These are phyloP conservation scores for Benincasa hispida DNA, from an alignment of 306 rosid genomes.

Conservation along the genomic window DNA sequence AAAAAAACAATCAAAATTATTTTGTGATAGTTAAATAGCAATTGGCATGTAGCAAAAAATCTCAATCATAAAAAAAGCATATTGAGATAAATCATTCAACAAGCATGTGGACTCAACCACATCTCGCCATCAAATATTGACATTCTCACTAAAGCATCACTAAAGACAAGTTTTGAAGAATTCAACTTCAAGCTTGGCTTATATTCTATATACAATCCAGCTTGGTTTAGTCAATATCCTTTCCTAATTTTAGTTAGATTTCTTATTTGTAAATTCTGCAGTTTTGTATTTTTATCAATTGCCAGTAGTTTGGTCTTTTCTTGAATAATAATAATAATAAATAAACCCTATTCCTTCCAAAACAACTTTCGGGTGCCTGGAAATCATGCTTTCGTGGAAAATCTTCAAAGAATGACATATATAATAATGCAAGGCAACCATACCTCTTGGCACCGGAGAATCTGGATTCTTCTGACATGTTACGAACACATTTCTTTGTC, in stretches of 20 bases:
- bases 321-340: too few relatives aligned
- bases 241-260: background rate
- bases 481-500: background rate
- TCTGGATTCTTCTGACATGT: background rate
- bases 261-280: background rate
- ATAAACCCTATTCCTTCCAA: background rate
- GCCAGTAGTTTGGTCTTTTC: background rate
- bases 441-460: background rate
- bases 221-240: background rate
- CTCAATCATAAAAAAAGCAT: background rate
- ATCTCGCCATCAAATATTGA: background rate
- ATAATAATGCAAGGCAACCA: background rate
- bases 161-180: background rate
- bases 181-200: background rate
- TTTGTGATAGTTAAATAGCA: background rate
- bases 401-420: background rate
- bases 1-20: too few relatives aligned
- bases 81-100: background rate
- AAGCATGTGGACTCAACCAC: background rate
- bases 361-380: background rate
- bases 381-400: background rate
- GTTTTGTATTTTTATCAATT: background rate
- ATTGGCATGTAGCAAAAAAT: background rate
- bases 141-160: background rate
- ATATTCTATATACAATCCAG: background rate